Conservation (phyloP, 1,284 basidiomycete species). For the Lignosus rhinocerotis region DNA sequence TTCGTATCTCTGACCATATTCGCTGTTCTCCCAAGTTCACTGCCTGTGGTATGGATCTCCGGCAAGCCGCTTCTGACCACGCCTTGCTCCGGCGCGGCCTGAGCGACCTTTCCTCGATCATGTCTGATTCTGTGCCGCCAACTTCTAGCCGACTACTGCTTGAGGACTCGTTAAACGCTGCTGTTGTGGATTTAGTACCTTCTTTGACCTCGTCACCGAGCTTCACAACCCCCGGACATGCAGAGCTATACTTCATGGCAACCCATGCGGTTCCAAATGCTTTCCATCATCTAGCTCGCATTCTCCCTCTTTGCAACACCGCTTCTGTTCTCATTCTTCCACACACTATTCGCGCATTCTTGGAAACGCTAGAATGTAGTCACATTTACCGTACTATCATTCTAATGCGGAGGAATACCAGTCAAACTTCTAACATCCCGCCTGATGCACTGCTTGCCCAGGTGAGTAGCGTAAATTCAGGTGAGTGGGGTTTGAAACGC, state of each 20-base stretch:
- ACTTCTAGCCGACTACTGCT: slow-evolving; percentile 40
- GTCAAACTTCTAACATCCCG: slow-evolving; percentile 13
- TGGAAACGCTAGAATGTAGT: slow-evolving; percentile 20
- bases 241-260: slow-evolving; percentile 17
- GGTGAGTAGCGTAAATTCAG: slow-evolving; percentile 21
- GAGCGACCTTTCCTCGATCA: background rate
- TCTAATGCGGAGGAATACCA: slow-evolving; percentile 21
- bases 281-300: slow-evolving; percentile 16
- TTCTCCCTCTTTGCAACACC: slow-evolving; percentile 7
- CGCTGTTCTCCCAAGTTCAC: slow-evolving; percentile 42
- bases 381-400: slow-evolving; percentile 21
- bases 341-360: slow-evolving; percentile 7
- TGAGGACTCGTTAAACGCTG: slow-evolving; percentile 50
- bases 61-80: slow-evolving; percentile 33
- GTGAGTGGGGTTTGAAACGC: slow-evolving; percentile 16
- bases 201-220: slow-evolving; percentile 12
- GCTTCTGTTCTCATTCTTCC: background rate
- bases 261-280: slow-evolving; percentile 14
- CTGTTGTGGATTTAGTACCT: slow-evolving; percentile 41
- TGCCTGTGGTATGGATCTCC: slow-evolving; percentile 6
- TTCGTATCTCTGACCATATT: slow-evolving; percentile 47
- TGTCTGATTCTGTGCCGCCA: background rate
- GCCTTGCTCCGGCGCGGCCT: slow-evolving; percentile 38
- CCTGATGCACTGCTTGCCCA: slow-evolving; percentile 23
- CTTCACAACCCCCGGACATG: slow-evolving; percentile 1